A percentile compares a stretch with the other conserved stretches of the same genome.
Conservation (phyloP, 148 eudicot species). For the Bassia scoparia region DNA sequence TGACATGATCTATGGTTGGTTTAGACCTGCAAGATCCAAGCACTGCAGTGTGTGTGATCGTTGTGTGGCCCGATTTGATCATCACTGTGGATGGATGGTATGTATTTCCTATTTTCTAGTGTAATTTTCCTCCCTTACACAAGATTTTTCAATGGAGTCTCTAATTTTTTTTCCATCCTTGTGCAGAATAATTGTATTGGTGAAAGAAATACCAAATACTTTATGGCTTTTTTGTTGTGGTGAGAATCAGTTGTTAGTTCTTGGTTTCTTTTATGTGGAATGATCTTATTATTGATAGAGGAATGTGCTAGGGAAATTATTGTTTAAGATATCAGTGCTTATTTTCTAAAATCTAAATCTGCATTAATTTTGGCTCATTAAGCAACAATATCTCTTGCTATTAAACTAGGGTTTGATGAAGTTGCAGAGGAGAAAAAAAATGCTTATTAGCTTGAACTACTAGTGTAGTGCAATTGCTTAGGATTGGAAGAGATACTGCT, state of each 20-base stretch:
- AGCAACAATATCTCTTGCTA: neutral
- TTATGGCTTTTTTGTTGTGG: constrained; percentile 89
- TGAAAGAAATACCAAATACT: constrained; percentile 85
- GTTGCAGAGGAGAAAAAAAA: neutral
- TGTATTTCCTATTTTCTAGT: constrained; percentile 24
- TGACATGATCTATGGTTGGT: constrained; percentile 25
- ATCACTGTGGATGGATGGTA: constrained; percentile 99
- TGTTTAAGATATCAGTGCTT: neutral
- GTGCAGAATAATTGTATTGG: constrained; percentile 98
- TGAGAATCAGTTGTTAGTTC: constrained; percentile 36
- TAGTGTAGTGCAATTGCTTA: neutral
- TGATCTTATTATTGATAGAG: neutral
- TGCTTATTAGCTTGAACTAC: neutral
- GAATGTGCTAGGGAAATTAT: neutral
- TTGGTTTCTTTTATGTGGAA: neutral
- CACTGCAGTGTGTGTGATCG: constrained; percentile 92
- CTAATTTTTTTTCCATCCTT: constrained; percentile 13
- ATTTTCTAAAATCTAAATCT: neutral
- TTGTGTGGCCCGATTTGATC: constrained; percentile 95
- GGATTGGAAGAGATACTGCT: neutral
- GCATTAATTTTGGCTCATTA: neutral
- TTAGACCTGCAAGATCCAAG: constrained; percentile 97
- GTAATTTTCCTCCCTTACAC: neutral
- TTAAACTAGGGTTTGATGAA: neutral
- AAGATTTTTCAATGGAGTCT: too few species aligned